phyloP scores from a whole-genome alignment of 495 filamentous ascomycete species.

The Podospora tetraspora region DNA sequence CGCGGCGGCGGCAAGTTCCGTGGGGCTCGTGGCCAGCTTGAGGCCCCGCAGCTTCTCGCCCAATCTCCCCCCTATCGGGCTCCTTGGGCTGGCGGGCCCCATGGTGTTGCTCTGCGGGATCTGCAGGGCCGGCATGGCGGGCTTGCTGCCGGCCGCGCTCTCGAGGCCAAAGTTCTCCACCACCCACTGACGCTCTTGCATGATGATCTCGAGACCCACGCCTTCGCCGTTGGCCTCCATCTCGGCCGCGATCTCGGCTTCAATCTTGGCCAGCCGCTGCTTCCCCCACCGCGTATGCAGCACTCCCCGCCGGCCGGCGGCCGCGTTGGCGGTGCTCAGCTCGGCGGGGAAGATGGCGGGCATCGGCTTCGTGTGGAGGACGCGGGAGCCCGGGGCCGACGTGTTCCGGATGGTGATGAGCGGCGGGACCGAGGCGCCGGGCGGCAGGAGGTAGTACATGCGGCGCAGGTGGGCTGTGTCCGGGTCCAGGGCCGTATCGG shows the following conservation, averaged over 20 bases:
- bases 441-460: constrained; percentile 69
- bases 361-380: constrained; percentile 60
- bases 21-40: constrained; percentile 65
- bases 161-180: constrained; percentile 68
- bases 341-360: constrained; percentile 76
- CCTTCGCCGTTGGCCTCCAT: constrained; percentile 64
- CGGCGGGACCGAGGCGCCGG: constrained; percentile 59
- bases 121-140: constrained; percentile 26
- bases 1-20: constrained; percentile 47
- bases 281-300: constrained; percentile 80
- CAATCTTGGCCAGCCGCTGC: constrained; percentile 63
- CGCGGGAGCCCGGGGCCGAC: not conserved
- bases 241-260: constrained; percentile 64
- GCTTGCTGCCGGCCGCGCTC: constrained; percentile 18
- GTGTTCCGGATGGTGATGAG: constrained; percentile 56
- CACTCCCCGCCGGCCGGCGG: constrained; percentile 65
- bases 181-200: constrained; percentile 77
- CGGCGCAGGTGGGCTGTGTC: constrained; percentile 42
- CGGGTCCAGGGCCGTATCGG: constrained; percentile 22
- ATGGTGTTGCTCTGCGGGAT: constrained; percentile 26
- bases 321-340: constrained; percentile 56
- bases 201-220: constrained; percentile 72
- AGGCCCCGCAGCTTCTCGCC: constrained; percentile 72
- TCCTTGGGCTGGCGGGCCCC: constrained; percentile 49
- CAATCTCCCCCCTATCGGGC: constrained; percentile 58